Evolutionary conservation across 225 moss, liverwort and hornwort genomes (phyloP).

Genomic region (Lunularia cruciata): DNA sequence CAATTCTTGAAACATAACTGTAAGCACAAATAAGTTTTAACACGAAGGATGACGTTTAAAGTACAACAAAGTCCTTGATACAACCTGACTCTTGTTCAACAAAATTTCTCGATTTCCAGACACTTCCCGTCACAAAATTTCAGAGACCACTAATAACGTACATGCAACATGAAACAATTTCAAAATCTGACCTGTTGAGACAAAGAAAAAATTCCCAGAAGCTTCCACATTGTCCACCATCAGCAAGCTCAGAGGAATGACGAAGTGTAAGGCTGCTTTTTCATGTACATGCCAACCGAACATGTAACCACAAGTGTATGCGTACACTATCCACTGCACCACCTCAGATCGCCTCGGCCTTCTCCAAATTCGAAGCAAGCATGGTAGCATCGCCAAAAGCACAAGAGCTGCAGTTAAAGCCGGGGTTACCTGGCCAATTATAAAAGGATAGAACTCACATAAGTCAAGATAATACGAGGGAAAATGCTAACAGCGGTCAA

Average conservation of each 20-base stretch:
- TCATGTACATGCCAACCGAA: conserved; percentile 99
- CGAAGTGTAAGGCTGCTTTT: conserved; percentile 87
- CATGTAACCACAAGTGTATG: conserved; percentile 84
- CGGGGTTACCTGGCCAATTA: conserved; percentile 57
- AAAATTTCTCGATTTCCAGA: too few relatives aligned
- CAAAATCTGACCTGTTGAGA: conserved; percentile 47
- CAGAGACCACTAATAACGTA: too few relatives aligned
- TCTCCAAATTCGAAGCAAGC: conserved; percentile 76
- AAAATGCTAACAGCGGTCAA: background rate
- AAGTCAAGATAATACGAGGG: background rate
- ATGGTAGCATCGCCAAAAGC: conserved; percentile 64
- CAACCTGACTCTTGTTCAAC: too few relatives aligned
- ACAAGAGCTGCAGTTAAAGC: conserved; percentile 56
- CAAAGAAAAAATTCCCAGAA: conserved; percentile 60
- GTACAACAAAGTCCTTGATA: too few relatives aligned
- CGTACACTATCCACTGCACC: conserved; percentile 64
- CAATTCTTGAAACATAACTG: too few relatives aligned
- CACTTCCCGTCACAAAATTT: too few relatives aligned
- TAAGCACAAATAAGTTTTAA: too few relatives aligned
- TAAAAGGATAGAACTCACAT: background rate
- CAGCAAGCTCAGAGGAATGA: conserved; percentile 72
- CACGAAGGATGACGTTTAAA: too few relatives aligned
- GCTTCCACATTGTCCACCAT: conserved; percentile 59
- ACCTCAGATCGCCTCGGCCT: conserved; percentile 50
- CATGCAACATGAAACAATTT: too few relatives aligned